Evolutionary conservation across 768 basidiomycete genomes (phyloP).

Genomic region (Podaxis carcinomalis): DNA sequence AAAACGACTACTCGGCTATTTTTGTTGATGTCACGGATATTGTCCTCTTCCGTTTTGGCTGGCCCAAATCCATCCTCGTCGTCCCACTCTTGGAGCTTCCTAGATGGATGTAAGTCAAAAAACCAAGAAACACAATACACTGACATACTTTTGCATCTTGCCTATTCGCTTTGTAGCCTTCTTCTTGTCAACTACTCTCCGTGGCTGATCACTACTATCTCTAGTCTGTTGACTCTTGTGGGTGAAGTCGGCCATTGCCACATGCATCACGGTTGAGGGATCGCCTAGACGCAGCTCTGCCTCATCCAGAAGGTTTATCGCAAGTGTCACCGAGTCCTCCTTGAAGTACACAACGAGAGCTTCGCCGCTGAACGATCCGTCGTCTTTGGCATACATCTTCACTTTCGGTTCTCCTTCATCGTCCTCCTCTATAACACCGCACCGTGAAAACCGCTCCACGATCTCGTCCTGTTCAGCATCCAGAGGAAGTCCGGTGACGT

Average conservation of each 20-base stretch:
- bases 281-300: conserved; percentile 87
- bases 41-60: conserved; percentile 51
- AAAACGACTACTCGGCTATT: conserved; percentile 83
- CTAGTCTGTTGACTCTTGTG: conserved; percentile 54
- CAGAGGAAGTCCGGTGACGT: conserved; percentile 76
- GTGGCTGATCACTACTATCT: conserved; percentile 40
- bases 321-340: conserved; percentile 88
- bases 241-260: conserved; percentile 72
- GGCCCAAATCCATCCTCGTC: conserved; percentile 92
- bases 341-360: conserved; percentile 97
- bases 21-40: conserved; percentile 39
- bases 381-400: conserved; percentile 90
- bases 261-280: conserved; percentile 64
- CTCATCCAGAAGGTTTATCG: conserved; percentile 83
- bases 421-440: conserved; percentile 90
- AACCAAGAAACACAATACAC: neutral
- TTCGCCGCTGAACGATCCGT: conserved; percentile 89
- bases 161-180: conserved; percentile 70
- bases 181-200: conserved; percentile 74
- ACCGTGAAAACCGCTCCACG: conserved; percentile 83
- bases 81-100: conserved; percentile 92
- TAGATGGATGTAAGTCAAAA: conserved; percentile 24
- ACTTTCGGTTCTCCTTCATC: conserved; percentile 89
- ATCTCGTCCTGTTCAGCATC: conserved; percentile 76
- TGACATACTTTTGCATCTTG: conserved; percentile 79